phyloP scores from a whole-genome alignment of 257 asterid species.

The Linderniella brevidens region DNA sequence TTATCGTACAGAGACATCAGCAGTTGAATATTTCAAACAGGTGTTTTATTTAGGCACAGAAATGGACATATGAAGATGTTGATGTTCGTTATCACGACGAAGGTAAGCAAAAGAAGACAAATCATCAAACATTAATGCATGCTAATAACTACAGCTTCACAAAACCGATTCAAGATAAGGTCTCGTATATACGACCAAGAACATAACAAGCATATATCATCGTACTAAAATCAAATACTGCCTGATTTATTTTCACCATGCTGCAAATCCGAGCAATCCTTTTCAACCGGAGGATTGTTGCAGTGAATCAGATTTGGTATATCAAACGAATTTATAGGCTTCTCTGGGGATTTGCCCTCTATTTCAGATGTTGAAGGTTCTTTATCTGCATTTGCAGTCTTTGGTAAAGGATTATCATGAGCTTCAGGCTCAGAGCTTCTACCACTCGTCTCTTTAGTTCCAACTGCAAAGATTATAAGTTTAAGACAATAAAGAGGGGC shows the following conservation, averaged over 20 bases:
- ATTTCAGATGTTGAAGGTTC: constrained; percentile 15
- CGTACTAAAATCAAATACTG: too few relatives aligned
- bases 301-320: constrained; percentile 13
- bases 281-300: constrained; percentile 12
- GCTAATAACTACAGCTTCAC: too few relatives aligned
- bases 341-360: constrained; percentile 15
- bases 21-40: constrained; percentile 15
- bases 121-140: too few relatives aligned
- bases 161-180: too few relatives aligned
- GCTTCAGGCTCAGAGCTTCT: constrained; percentile 31
- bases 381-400: not conserved
- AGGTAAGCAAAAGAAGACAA: too few relatives aligned
- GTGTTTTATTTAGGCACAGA: not conserved
- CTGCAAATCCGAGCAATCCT: constrained; percentile 7
- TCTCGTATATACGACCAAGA: too few relatives aligned
- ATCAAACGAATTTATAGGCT: constrained; percentile 9
- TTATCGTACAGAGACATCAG: constrained; percentile 10
- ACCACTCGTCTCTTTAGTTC: constrained; percentile 34
- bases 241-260: constrained; percentile 9
- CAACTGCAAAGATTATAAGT: constrained; percentile 29
- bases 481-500: constrained; percentile 3
- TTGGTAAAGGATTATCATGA: constrained; percentile 12
- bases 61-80: too few relatives aligned
- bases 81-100: too few relatives aligned
- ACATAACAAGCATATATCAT: too few relatives aligned